Evolutionary conservation across 345 rosid species (phyloP).

Genomic region (Murraya koenigii): DNA sequence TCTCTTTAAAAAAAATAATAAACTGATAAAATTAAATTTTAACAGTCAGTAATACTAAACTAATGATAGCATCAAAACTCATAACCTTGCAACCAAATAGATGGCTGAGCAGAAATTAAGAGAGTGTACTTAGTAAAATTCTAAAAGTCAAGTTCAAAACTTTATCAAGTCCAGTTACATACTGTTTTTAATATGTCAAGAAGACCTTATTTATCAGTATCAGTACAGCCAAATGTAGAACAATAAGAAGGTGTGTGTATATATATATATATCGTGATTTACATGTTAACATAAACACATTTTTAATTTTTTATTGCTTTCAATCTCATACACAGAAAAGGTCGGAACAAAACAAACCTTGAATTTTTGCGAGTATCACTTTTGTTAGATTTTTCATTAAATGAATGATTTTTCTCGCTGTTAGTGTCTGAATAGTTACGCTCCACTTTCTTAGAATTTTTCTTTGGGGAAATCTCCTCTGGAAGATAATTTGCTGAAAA

Average conservation of each 20-base stretch:
- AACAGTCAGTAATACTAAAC: slow-evolving; percentile 1
- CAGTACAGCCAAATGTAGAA: not conserved
- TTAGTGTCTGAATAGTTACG: slow-evolving; percentile 39
- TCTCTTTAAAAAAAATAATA: not conserved
- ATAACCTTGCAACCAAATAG: not conserved
- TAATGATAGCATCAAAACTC: not conserved
- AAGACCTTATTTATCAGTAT: not conserved
- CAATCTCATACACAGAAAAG: not conserved
- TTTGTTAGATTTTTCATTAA: slow-evolving; percentile 42
- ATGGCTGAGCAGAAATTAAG: not conserved
- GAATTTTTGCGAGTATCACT: slow-evolving; percentile 48
- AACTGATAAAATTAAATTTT: not conserved
- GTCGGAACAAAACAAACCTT: slow-evolving; percentile 44
- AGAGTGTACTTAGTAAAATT: not conserved
- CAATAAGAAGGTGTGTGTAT: not conserved
- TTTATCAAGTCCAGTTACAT: not conserved
- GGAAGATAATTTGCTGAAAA: slow-evolving; percentile 44
- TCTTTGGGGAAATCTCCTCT: slow-evolving; percentile 41
- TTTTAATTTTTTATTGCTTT: not conserved
- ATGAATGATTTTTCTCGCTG: slow-evolving; percentile 43
- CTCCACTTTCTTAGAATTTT: slow-evolving; percentile 54
- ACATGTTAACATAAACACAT: not conserved
- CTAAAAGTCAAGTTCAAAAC: not conserved
- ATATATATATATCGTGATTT: not conserved
- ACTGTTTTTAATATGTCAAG: not conserved